Conservation (phyloP, 805 yeast genomes). For the Wickerhamomyces bisporus region DNA sequence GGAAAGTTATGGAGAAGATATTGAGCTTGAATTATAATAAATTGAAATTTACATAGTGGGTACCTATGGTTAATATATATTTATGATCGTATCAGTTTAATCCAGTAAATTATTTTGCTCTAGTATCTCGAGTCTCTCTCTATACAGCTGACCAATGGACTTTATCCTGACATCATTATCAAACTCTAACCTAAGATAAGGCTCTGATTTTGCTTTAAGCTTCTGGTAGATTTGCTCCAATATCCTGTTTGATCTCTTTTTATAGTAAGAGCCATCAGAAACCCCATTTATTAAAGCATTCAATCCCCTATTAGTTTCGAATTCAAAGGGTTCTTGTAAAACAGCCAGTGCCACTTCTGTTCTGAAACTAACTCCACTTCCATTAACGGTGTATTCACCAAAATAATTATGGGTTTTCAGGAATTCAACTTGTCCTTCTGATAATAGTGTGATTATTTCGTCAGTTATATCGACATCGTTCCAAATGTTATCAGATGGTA, state of each 20-base stretch:
- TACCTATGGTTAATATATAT: too few relatives aligned
- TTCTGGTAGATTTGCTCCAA: conserved; percentile 30
- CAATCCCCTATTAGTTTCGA: conserved; percentile 15
- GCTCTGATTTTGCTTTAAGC: conserved; percentile 22
- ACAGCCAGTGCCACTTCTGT: conserved; percentile 71
- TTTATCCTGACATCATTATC: conserved; percentile 14
- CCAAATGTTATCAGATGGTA: conserved; percentile 57
- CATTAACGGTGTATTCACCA: conserved; percentile 68
- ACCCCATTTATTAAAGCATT: conserved; percentile 33
- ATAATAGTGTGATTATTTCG: conserved; percentile 32
- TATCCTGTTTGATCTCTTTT: conserved; percentile 26
- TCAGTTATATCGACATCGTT: conserved; percentile 61
- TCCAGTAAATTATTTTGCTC: too few relatives aligned
- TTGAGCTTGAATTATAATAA: conserved; percentile 4
- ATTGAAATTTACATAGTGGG: too few relatives aligned
- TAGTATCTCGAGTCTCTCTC: conserved; percentile 13
- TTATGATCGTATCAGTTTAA: too few relatives aligned
- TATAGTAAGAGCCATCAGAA: conserved; percentile 40
- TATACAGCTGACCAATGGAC: conserved; percentile 10
- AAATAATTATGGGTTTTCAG: conserved; percentile 51
- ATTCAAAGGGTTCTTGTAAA: conserved; percentile 30
- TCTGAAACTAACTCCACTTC: conserved; percentile 57
- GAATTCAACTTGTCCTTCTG: conserved; percentile 36
- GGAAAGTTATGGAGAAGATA: too few relatives aligned
- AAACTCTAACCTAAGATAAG: conserved; percentile 16